Evolutionary conservation across 106 monocot genomes (phyloP).

Genomic region (Amphibolis antarctica): DNA sequence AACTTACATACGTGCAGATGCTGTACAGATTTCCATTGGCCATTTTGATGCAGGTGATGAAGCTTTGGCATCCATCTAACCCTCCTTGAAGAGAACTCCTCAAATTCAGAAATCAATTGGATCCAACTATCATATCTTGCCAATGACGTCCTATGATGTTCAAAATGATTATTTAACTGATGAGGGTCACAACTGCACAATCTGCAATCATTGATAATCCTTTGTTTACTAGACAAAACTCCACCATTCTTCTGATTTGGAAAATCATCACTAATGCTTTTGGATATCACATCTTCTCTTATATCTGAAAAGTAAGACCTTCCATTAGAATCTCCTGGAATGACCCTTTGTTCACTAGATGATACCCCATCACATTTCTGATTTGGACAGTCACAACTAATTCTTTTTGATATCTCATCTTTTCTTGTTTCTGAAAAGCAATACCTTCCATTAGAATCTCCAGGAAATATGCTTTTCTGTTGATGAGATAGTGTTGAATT

Average conservation of each 20-base stretch:
- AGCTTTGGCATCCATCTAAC: slow-evolving; percentile 43
- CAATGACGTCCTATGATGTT: slow-evolving; percentile 20
- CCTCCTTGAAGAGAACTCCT: slow-evolving; percentile 7
- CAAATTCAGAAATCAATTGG: slow-evolving; percentile 13
- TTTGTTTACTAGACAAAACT: slow-evolving; percentile 8
- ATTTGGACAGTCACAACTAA: neutral
- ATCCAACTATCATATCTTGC: slow-evolving; percentile 40
- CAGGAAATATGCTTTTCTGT: neutral
- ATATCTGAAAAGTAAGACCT: neutral
- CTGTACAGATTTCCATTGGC: slow-evolving; percentile 14
- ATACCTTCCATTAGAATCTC: slow-evolving; percentile 1
- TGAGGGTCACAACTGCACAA: slow-evolving; percentile 32
- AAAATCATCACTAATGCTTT: neutral
- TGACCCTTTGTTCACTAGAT: slow-evolving; percentile 1
- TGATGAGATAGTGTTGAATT: slow-evolving; percentile 3
- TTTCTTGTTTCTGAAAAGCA: neutral
- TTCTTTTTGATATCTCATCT: neutral
- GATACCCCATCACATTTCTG: slow-evolving; percentile 2
- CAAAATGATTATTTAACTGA: slow-evolving; percentile 13
- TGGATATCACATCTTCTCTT: neutral
- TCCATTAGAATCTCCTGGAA: too few species aligned
- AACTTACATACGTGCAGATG: slow-evolving; percentile 93
- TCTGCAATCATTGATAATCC: neutral
- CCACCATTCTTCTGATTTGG: neutral
- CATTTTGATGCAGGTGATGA: slow-evolving; percentile 48